These are phyloP conservation scores for Liquidambar formosana DNA, from an alignment of 164 flowering plant species.

Conservation along the genomic window DNA sequence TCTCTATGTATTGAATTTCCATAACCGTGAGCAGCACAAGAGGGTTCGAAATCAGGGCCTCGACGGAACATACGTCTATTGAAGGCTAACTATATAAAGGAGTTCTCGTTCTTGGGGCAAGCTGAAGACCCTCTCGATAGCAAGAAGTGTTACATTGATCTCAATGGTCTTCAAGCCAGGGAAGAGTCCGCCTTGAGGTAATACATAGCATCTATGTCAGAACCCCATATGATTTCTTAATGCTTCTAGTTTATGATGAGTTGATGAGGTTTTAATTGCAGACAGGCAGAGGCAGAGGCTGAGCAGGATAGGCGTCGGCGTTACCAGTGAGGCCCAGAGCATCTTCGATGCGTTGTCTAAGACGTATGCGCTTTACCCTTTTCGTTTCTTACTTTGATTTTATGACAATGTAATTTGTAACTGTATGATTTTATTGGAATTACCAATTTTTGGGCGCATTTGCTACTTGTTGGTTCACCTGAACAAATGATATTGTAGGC, in stretches of 20 bases:
- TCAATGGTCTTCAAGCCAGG: conserved; percentile 57
- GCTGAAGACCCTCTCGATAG: conserved; percentile 82
- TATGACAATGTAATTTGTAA: neutral
- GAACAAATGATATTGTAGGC: too few relatives aligned
- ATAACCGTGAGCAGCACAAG: conserved; percentile 59
- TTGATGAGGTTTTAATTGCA: conserved; percentile 29
- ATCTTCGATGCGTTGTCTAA: conserved; percentile 82
- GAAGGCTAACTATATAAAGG: conserved; percentile 81
- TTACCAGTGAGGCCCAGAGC: conserved; percentile 47
- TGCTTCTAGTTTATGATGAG: neutral
- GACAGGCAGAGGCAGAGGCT: conserved; percentile 89
- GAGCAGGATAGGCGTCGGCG: conserved; percentile 90
- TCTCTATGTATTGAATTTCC: conserved; percentile 21
- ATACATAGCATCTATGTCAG: neutral
- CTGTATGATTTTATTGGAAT: too few relatives aligned
- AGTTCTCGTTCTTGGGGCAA: conserved; percentile 62
- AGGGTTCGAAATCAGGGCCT: conserved; percentile 59
- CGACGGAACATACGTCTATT: conserved; percentile 61
- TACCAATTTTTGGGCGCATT: neutral
- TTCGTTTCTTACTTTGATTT: neutral
- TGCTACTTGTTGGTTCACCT: too few relatives aligned
- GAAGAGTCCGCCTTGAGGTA: conserved; percentile 87
- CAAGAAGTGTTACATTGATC: conserved; percentile 67
- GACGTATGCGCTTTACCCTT: conserved; percentile 50
- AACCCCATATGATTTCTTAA: conserved; percentile 6